These are phyloP conservation scores for Leavenworthia alabamica DNA, from an alignment of 345 rosid species.

Conservation along the genomic window DNA sequence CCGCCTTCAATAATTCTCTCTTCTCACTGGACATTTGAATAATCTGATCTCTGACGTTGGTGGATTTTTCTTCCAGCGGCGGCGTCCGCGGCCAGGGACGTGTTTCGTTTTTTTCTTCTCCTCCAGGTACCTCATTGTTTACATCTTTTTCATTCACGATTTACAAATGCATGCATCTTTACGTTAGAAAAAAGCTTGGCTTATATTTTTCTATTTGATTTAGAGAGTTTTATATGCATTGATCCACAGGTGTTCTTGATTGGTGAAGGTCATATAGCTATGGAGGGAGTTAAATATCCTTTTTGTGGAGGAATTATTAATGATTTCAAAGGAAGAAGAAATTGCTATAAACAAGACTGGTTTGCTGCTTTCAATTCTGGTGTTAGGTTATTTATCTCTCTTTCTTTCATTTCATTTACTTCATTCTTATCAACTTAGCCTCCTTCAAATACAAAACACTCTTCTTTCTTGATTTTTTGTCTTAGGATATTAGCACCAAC, in stretches of 20 bases:
- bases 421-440: too few species aligned
- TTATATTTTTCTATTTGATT: neutral
- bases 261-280: conserved; percentile 30
- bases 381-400: conserved; percentile 36
- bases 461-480: neutral
- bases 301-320: conserved; percentile 47
- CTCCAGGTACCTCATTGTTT: conserved; percentile 1
- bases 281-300: conserved; percentile 36
- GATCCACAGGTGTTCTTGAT: conserved; percentile 18
- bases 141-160: too few species aligned
- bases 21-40: conserved; percentile 15
- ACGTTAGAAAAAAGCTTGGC: too few species aligned
- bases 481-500: conserved; percentile 65
- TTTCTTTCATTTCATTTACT: neutral
- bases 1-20: neutral
- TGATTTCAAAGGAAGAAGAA: conserved; percentile 54
- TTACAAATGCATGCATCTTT: too few species aligned
- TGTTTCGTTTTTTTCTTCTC: conserved; percentile 13
- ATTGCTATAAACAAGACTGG: conserved; percentile 61
- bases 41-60: neutral
- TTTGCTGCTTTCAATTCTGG: conserved; percentile 34
- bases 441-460: too few species aligned
- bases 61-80: neutral
- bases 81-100: conserved; percentile 24
- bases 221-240: neutral